Base-by-base conservation (phyloP, 441 rosid genomes). In the Populus hybrid region DNA sequence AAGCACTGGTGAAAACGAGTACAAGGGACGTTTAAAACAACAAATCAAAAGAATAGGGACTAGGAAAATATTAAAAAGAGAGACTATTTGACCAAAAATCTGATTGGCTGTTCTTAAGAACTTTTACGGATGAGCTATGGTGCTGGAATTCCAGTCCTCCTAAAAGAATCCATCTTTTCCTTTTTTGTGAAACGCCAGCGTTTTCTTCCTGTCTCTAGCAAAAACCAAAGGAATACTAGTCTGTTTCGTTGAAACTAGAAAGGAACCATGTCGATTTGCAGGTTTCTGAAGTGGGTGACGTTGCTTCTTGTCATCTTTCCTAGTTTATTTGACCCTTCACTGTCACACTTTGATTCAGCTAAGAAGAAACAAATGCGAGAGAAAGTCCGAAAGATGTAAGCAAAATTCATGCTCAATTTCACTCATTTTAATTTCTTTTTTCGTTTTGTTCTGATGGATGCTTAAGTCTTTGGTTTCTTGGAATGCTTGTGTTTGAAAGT, bases 381-480 rank as follows among this genome's bases (percentile, higher is more conserved):
- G 78, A 88, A 92, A 92, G 97, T 93, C 66, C 89, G 95, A 79
- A 76, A 87, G 81, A 93, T 95, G 99, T 93, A 88, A 78, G 90
- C 57, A n/a, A 26, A 63, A 63, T 72, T 72, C 23, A 10, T 36
- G 12, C 28, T 34, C 20, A 7, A 14, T 26, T 20, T 71, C 24
- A 8, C 2, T 30, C 32, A 30, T 30, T 30, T 30, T 30, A 30
- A 30, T 26, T 28, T 23, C 26, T 10, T 75, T 24, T 69, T 5
- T n/a, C 24, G n/a, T 73, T 65, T 73, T 65, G 2, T 35, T 30
- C 77, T 72, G 34, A 46, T 59, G 77, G 80, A 30, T 30, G 68
- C 61, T 59, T 7, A 26, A 74, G 79, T 57, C 57, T 78, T 2
- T 26, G 64, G 46, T 32, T 46, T 0, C 9, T 61, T 70, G 69